Evolutionary conservation across 768 basidiomycete species (phyloP).

Genomic region (Russula vinacea): DNA sequence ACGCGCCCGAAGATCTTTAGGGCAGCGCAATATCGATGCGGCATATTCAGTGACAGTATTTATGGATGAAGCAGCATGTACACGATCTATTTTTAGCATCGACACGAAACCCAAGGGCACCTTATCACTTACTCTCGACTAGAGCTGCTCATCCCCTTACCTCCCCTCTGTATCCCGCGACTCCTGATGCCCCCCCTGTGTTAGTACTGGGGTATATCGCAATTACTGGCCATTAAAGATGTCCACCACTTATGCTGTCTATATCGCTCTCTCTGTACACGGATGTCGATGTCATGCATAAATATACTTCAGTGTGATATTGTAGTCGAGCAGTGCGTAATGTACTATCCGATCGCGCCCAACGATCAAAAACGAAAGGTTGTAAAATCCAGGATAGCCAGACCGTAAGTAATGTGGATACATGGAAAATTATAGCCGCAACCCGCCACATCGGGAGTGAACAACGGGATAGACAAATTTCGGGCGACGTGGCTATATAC

Average conservation of each 20-base stretch:
- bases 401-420: neutral
- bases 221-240: conserved; percentile 1
- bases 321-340: neutral
- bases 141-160: conserved; percentile 4
- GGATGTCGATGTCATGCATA: conserved; percentile 21
- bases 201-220: conserved; percentile 12
- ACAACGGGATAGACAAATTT: neutral
- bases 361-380: neutral
- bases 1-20: conserved; percentile 26
- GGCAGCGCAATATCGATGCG: neutral
- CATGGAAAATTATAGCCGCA: neutral
- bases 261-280: conserved; percentile 20
- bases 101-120: conserved; percentile 14
- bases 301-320: conserved; percentile 6
- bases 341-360: neutral
- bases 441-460: neutral
- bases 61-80: conserved; percentile 27
- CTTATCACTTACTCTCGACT: conserved; percentile 3
- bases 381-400: neutral
- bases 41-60: conserved; percentile 18
- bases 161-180: conserved; percentile 14
- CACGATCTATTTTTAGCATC: conserved; percentile 23
- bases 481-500: neutral
- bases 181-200: neutral
- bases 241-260: conserved; percentile 21